Conservation (phyloP, 768 basidiomycete genomes). For the Lentinus brumalis region DNA sequence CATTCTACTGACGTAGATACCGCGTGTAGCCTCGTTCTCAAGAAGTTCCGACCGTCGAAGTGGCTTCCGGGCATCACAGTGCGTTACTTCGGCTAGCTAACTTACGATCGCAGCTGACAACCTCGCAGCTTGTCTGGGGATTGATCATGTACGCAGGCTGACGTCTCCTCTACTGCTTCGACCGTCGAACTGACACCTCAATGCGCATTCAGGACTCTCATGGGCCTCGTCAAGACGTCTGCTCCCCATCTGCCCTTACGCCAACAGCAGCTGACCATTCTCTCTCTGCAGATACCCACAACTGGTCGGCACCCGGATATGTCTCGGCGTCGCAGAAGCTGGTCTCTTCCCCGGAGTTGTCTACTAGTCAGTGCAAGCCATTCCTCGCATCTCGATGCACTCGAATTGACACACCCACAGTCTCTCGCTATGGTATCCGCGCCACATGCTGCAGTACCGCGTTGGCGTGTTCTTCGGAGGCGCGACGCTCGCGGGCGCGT, state of each 20-base stretch:
- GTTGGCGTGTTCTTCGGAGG: slow-evolving; percentile 32
- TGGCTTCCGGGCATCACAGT: slow-evolving; percentile 73
- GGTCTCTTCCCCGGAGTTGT: slow-evolving; percentile 74
- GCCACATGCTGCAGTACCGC: slow-evolving; percentile 32
- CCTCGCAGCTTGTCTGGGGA: slow-evolving; percentile 60
- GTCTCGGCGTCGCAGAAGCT: slow-evolving; percentile 67
- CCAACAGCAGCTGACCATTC: not conserved
- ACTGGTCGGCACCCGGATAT: slow-evolving; percentile 57
- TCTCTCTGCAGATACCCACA: slow-evolving; percentile 52
- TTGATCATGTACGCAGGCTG: slow-evolving; percentile 54
- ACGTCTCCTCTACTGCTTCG: not conserved
- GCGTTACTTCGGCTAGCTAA: slow-evolving; percentile 17
- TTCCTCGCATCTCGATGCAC: not conserved
- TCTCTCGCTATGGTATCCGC: slow-evolving; percentile 30
- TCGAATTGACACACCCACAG: slow-evolving; percentile 6
- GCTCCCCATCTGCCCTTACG: not conserved
- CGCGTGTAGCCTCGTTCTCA: slow-evolving; percentile 47
- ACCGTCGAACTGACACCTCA: not conserved
- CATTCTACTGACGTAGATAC: not conserved
- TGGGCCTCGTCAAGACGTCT: slow-evolving; percentile 70
- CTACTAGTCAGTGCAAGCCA: slow-evolving; percentile 53
- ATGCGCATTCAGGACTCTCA: slow-evolving; percentile 48
- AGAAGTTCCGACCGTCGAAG: slow-evolving; percentile 64
- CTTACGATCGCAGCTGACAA: not conserved
- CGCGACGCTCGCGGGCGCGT: slow-evolving; percentile 30